Evolutionary conservation across 1,284 basidiomycete species (phyloP), one percentile per base, ranked within the genome.

Genomic region (Austroboletus novae-zelandiae): DNA sequence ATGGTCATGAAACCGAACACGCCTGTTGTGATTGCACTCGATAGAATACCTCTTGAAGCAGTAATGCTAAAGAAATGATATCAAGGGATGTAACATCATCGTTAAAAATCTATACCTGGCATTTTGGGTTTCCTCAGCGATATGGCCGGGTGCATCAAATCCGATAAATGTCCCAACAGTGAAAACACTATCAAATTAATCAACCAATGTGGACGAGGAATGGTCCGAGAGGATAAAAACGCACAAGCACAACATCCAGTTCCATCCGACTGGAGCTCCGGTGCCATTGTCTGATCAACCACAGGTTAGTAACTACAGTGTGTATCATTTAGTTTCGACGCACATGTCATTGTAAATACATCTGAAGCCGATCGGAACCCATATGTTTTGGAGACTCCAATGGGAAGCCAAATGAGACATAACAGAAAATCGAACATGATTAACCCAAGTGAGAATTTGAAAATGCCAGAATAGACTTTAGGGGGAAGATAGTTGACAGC

Each of bases 111-210:
- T 61, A 44, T 62, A 84, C 86, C 82, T 84, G 9, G 91, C 91
- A 62, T 93, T 86, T 67, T 89, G 90, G 0, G 91, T 93, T 70
- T 94, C 91, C 69, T 94, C 91, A 3, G 90, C 90, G 52, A 94
- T 86, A 56, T 94, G 91, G 0, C 91, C 91, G 15, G 89, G 85
- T 0, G 91, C 91, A 67, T 93, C 91, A 59, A 92, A 94, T 3
- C 91, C 91, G 13, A 87, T 91, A 71, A 94, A 72, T 0, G 85
- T 89, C 11, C 90, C 89, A 2, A 89, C 83, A 2, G 89, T 88
- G 67, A 90, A 93, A 15, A 94, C 72, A 74, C 89, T 91, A 49
- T 23, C 48, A 56, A 61, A 27, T 57, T 27, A 27, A 27, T 27
- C 27, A 9, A 27, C 8, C 6, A 9, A 27, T 1, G 7, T 27